These are phyloP conservation scores for Trapa bicornis DNA, from an alignment of 345 rosid species.

Conservation along the genomic window DNA sequence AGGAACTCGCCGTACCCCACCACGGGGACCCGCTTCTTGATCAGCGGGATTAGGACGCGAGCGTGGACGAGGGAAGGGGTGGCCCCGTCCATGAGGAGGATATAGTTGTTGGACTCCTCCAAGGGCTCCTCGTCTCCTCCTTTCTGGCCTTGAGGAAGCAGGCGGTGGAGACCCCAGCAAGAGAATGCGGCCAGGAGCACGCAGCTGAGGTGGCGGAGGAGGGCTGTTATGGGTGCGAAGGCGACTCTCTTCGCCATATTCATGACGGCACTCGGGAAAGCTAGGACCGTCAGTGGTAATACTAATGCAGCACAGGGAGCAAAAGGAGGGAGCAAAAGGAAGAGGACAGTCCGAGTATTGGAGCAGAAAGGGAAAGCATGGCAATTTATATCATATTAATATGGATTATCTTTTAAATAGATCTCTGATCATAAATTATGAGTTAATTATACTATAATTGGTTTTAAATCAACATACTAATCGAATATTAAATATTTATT, in stretches of 20 bases:
- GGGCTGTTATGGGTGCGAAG: conserved; percentile 10
- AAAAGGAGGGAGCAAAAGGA: too few relatives aligned
- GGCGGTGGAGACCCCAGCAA: conserved; percentile 22
- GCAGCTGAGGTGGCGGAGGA: conserved; percentile 11
- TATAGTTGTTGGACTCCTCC: conserved; percentile 7
- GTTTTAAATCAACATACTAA: too few relatives aligned
- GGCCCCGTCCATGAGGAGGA: conserved; percentile 20
- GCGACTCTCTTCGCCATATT: conserved; percentile 14
- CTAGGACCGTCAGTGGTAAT: conserved; percentile 7
- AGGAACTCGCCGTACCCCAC: conserved; percentile 13
- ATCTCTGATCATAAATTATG: too few relatives aligned
- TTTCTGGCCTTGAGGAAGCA: not conserved
- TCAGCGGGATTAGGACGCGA: conserved; percentile 12
- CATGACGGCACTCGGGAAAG: conserved; percentile 7
- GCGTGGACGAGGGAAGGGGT: conserved; percentile 19
- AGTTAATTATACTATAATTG: too few relatives aligned
- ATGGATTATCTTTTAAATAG: too few relatives aligned
- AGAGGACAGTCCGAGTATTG: too few relatives aligned
- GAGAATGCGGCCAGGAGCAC: conserved; percentile 8
- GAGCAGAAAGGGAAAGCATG: too few relatives aligned
- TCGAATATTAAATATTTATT: too few relatives aligned
- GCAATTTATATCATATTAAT: too few relatives aligned
- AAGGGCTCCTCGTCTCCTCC: conserved; percentile 1
- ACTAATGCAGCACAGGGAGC: too few relatives aligned
- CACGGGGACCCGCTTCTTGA: conserved; percentile 26